Evolutionary conservation across 169 alveolate species (phyloP).

Genomic region (Plasmodium fragile): DNA sequence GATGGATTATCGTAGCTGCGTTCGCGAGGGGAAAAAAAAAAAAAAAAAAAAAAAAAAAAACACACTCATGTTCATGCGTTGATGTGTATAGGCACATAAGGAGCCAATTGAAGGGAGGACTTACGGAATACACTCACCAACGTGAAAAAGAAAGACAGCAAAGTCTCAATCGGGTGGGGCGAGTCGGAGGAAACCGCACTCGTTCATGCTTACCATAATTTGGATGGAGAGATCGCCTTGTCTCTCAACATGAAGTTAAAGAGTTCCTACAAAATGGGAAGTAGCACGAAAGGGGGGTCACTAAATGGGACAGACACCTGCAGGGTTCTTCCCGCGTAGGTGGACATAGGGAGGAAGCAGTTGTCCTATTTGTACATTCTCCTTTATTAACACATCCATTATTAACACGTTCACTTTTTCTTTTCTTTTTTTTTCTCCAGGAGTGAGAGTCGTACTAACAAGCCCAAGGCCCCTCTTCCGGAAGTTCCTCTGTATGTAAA

Average conservation of each 20-base stretch:
- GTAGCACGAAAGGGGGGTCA: not conserved
- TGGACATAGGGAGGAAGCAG: not conserved
- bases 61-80: not conserved
- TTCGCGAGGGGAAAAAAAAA: not conserved
- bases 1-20: constrained; percentile 59
- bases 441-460: not conserved
- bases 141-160: not conserved
- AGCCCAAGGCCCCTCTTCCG: constrained; percentile 66
- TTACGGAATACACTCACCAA: not conserved
- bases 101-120: not conserved
- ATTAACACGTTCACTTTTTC: not conserved
- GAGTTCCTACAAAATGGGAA: constrained; percentile 4
- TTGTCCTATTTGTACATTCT: not conserved
- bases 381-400: not conserved
- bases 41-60: constrained; percentile 6
- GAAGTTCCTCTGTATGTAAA: constrained; percentile 18
- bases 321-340: not conserved
- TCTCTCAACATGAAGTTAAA: constrained; percentile 53
- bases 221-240: constrained; percentile 13
- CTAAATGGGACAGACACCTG: not conserved
- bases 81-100: not conserved
- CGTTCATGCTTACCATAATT: constrained; percentile 21
- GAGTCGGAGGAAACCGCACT: not conserved
- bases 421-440: not conserved
- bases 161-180: not conserved